A percentile compares a stretch with the other conserved stretches of the same genome.
Evolutionary conservation across 306 rosid genomes (phyloP).

Genomic region (Cicer judaicum): DNA sequence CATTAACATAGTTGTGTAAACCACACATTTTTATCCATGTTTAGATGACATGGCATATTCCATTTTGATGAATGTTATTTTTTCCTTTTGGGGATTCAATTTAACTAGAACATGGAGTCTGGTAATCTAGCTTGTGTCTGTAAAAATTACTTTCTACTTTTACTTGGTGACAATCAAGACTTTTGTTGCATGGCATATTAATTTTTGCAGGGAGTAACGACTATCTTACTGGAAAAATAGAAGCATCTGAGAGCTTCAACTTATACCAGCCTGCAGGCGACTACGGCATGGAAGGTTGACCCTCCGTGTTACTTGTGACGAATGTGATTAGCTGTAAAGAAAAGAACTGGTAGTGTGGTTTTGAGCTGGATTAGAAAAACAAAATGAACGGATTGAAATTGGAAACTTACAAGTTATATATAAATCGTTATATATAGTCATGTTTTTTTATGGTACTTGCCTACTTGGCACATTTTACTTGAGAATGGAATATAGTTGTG

Average conservation of each 20-base stretch:
- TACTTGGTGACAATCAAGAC: conserved; percentile 29
- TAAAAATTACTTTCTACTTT: neutral
- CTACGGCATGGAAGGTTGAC: conserved; percentile 65
- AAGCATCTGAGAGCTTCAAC: conserved; percentile 47
- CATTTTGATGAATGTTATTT: conserved; percentile 26
- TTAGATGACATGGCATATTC: neutral
- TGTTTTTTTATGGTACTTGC: conserved; percentile 1
- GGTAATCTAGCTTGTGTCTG: conserved; percentile 7
- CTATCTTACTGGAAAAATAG: conserved; percentile 73
- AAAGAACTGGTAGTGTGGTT: conserved; percentile 41
- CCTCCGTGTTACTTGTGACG: conserved; percentile 33
- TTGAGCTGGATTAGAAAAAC: conserved; percentile 37
- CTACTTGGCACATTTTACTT: conserved; percentile 34
- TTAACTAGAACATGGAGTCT: neutral
- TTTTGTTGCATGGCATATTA: conserved; percentile 15
- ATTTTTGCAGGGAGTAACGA: conserved; percentile 60
- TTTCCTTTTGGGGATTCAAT: neutral
- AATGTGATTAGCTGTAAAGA: conserved; percentile 49
- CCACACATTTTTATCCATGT: neutral
- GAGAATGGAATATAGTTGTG: conserved; percentile 42
- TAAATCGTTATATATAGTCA: neutral
- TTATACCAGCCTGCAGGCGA: conserved; percentile 58
- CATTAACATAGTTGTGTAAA: neutral
- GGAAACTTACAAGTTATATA: conserved; percentile 35
- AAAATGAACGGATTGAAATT: conserved; percentile 25